phyloP scores from a whole-genome alignment of 1,139 yeast genomes.

The Suhomyces atakaporum region DNA sequence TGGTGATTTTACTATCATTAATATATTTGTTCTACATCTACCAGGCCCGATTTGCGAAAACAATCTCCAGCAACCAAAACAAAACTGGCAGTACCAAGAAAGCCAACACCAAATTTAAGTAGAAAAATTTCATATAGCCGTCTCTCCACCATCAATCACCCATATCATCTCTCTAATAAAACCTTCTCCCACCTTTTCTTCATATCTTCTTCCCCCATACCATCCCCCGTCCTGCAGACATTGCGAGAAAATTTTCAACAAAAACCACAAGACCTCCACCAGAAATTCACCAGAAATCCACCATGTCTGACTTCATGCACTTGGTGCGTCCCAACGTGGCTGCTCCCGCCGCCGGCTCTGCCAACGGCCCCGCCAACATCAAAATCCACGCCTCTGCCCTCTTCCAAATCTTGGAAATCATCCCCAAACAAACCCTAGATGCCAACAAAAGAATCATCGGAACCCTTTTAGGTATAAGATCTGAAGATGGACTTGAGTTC shows the following conservation, averaged over 20 bases:
- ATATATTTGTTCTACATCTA: too few relatives aligned
- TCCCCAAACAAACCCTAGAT: constrained; percentile 46
- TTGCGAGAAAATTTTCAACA: constrained; percentile 14
- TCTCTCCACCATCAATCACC: background rate
- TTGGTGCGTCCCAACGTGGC: constrained; percentile 62
- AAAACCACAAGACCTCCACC: constrained; percentile 5
- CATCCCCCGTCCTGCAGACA: constrained; percentile 1
- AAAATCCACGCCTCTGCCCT: constrained; percentile 69
- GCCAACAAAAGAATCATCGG: constrained; percentile 70
- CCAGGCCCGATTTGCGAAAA: too few relatives aligned
- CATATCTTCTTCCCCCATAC: too few relatives aligned
- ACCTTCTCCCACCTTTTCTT: too few relatives aligned
- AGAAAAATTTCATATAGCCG: too few relatives aligned
- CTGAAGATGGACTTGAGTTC: constrained; percentile 81
- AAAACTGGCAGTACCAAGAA: too few relatives aligned
- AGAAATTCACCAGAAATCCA: constrained; percentile 10
- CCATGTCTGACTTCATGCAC: constrained; percentile 43
- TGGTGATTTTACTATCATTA: too few relatives aligned
- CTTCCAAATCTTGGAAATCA: constrained; percentile 61
- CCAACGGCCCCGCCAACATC: constrained; percentile 51
- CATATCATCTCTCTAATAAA: too few relatives aligned
- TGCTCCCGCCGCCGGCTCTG: constrained; percentile 54
- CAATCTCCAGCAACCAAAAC: too few relatives aligned
- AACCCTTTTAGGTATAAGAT: constrained; percentile 76
- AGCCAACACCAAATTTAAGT: too few relatives aligned